Evolutionary conservation across 2,329 filamentous ascomycete species (phyloP), one percentile per base, ranked within the genome.

Genomic region (Colletotrichum endophyticum): DNA sequence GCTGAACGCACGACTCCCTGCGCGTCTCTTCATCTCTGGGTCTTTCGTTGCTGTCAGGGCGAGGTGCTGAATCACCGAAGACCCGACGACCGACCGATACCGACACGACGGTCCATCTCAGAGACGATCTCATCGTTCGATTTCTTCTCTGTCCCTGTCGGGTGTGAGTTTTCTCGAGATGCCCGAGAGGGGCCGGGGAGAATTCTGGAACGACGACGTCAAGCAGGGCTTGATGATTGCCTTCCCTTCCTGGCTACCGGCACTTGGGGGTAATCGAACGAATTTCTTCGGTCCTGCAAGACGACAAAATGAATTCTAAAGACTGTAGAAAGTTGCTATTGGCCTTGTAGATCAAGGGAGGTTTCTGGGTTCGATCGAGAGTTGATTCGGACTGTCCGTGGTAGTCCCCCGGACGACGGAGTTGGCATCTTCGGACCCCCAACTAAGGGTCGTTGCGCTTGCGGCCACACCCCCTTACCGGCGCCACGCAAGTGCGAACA

Each of bases 361-460:
- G 28, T 30, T 49, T 72, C 34, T 25, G 44, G 44, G 56, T n/a
- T 30, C 34, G 56, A 57, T 25, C 36, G 66, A 27, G 34, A 30
- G 22, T 56, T 27, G 59, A 44, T 61, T 66, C 66, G 34, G 28
- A 44, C 22, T 39, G 49, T 72, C 63, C 49, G 59, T 34, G 59
- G 36, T 53, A 32, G 34, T 63, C 59, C 53, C 72, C 73, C 75
- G 71, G 71, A 75, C 75, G 57, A 75, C 75, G 75, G 75, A 77
- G 75, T 74, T 77, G 66, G 49, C 53, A 53, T 62, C 63, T 62
- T 75, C 75, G 75, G 75, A 77, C 67, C 75, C 75, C 75, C 75
- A 77, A 77, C 72, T 77, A 32, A 62, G 39, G 53, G 34, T 56
- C 75, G 61, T 39, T 63, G 74, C 74, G 74, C 71, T 36, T 62